Conservation (phyloP, 169 alveolate genomes). For the Plasmodium coatneyi region DNA sequence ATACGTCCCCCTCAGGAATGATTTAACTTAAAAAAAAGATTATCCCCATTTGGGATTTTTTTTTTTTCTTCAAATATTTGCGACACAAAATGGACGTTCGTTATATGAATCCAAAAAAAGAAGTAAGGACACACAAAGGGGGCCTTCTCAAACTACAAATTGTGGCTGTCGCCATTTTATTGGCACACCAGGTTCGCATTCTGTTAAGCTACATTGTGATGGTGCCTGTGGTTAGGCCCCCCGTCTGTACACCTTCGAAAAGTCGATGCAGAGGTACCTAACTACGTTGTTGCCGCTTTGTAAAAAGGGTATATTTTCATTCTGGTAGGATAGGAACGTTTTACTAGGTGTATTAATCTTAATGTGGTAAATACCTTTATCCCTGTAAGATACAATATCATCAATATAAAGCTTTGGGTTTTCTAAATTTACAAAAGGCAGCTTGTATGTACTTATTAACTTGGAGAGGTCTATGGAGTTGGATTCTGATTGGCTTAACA, state of each 20-base stretch:
- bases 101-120: background rate
- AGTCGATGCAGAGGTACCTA: slow-evolving; percentile 50
- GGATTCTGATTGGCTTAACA: slow-evolving; percentile 13
- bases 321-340: slow-evolving; percentile 52
- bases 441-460: slow-evolving; percentile 17
- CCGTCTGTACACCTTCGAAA: slow-evolving; percentile 4
- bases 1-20: background rate
- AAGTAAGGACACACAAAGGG: background rate
- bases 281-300: slow-evolving; percentile 18
- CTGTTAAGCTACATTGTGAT: background rate
- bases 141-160: background rate
- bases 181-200: background rate
- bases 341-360: slow-evolving; percentile 45
- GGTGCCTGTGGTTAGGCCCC: background rate
- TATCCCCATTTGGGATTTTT: background rate
- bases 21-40: background rate
- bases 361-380: slow-evolving; percentile 34
- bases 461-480: slow-evolving; percentile 14
- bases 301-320: slow-evolving; percentile 31
- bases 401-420: slow-evolving; percentile 30
- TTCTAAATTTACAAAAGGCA: slow-evolving; percentile 55
- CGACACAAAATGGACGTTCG: background rate
- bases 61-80: background rate
- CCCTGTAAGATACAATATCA: slow-evolving; percentile 39
- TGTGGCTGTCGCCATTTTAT: background rate